Evolutionary conservation across 345 rosid species (phyloP), one percentile per base, ranked within the genome.

Genomic region (Cardamine occulta): DNA sequence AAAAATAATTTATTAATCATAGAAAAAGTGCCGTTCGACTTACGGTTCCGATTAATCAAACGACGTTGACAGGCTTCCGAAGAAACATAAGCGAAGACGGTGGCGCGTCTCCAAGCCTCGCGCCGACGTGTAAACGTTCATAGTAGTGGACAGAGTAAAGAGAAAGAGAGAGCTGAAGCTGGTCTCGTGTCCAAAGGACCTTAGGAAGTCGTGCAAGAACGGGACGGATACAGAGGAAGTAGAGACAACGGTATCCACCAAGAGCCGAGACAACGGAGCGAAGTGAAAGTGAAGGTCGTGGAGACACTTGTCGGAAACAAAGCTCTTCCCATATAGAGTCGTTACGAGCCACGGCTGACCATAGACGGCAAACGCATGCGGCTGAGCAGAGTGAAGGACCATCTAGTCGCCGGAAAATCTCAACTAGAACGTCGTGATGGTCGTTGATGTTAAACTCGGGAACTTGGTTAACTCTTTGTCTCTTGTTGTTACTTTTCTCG

Each of bases 271-370:
- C 88, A 23, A 94, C 87, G 1, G 93, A 85, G 19, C 97, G 87
- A 24, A 89, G 84, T 24, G 81, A 65, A 48, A 84, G 72, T 4
- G 93, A 73, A 12, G 96, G 87, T 11, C 87, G 86, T 17, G 91
- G 87, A 8, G 85, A 75, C 11, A 85, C 82, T 76, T 88, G 94
- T 71, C 89, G 86, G 83, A 94, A 88, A 83, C 98, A 94, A 68
- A 91, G 88, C 79, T 90, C 81, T 74, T 94, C 98, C 98, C 98
- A 94, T 44, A 88, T 77, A 10, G 93, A 84, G 79, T 94, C 96
- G 73, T 78, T 83, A 23, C 88, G 85, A 70, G 89, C 82, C 29
- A 91, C 80, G 67, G 87, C 74, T 68, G 84, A 86, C 98, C 98
- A 94, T 65, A 90, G 93, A 19, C 92, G 88, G 79, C 98, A 94